Evolutionary conservation across 768 basidiomycete species (phyloP).

Genomic region (Suillus subluteus): DNA sequence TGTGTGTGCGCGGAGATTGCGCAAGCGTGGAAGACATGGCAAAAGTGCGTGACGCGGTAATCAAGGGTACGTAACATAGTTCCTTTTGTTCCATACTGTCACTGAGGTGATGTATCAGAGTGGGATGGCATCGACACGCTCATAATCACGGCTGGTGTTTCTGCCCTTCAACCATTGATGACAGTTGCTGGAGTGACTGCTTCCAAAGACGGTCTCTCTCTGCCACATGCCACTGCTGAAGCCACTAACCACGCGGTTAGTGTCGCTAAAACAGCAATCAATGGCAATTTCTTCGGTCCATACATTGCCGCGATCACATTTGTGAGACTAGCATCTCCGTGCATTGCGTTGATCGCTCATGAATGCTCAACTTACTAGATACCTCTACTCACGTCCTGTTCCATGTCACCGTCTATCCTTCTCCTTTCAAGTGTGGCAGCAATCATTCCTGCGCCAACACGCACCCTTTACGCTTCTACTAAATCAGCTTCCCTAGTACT

Average conservation of each 20-base stretch:
- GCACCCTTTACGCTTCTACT: conserved; percentile 81
- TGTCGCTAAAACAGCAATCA: conserved; percentile 57
- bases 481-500: conserved; percentile 81
- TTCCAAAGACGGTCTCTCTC: conserved; percentile 29
- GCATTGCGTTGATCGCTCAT: conserved; percentile 5
- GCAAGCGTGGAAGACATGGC: conserved; percentile 69
- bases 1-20: conserved; percentile 67
- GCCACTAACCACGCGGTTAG: conserved; percentile 64
- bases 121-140: conserved; percentile 87
- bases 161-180: conserved; percentile 77
- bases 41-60: conserved; percentile 52
- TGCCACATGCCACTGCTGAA: conserved; percentile 46
- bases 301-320: conserved; percentile 71
- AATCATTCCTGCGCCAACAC: conserved; percentile 82
- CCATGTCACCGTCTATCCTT: conserved; percentile 70
- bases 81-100: neutral
- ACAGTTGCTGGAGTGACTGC: conserved; percentile 62
- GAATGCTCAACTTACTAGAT: conserved; percentile 49
- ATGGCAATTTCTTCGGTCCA: conserved; percentile 73
- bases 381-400: conserved; percentile 69
- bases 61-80: conserved; percentile 49
- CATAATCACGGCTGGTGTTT: conserved; percentile 82
- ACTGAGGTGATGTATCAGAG: conserved; percentile 42
- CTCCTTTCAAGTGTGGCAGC: conserved; percentile 81
- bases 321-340: conserved; percentile 45